Evolutionary conservation across 2,329 filamentous ascomycete genomes (phyloP).

Genomic region (Apiospora saccharicola): DNA sequence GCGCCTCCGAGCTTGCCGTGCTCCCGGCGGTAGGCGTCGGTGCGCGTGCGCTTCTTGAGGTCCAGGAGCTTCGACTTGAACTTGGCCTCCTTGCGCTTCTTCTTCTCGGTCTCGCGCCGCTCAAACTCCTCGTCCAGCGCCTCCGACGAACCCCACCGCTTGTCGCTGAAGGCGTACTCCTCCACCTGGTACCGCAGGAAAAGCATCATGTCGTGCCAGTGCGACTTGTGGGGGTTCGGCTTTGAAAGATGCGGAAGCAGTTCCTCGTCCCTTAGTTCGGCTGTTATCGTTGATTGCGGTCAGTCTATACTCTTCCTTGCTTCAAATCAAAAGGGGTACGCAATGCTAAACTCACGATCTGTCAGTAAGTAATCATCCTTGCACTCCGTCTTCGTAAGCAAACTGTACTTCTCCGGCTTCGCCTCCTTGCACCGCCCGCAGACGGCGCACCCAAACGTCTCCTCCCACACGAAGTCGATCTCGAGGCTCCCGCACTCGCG

Average conservation of each 20-base stretch:
- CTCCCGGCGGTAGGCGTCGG: conserved; percentile 85
- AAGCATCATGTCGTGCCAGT: conserved; percentile 99
- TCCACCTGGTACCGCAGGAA: conserved; percentile 94
- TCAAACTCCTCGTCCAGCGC: conserved; percentile 90
- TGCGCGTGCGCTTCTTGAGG: conserved; percentile 90
- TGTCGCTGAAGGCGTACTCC: conserved; percentile 80
- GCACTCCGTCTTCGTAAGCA: conserved; percentile 96
- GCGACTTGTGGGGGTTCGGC: conserved; percentile 93
- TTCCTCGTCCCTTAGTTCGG: conserved; percentile 88
- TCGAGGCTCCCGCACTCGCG: conserved; percentile 83
- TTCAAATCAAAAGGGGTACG: not conserved
- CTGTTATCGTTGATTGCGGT: conserved; percentile 49
- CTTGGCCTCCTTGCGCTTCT: conserved; percentile 86
- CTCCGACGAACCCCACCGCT: conserved; percentile 90
- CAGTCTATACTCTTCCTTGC: not conserved
- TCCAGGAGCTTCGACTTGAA: conserved; percentile 90
- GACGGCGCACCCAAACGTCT: conserved; percentile 77
- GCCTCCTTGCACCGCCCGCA: conserved; percentile 90
- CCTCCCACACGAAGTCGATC: conserved; percentile 95
- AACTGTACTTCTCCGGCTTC: conserved; percentile 87
- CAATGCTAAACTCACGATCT: conserved; percentile 66
- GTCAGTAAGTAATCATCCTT: conserved; percentile 95
- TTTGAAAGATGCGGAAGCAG: conserved; percentile 86
- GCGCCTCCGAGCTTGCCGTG: conserved; percentile 59
- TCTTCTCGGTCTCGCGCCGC: conserved; percentile 78